Evolutionary conservation across 176 grass and related monocot genomes (phyloP).

Genomic region (Oryza officinalis): DNA sequence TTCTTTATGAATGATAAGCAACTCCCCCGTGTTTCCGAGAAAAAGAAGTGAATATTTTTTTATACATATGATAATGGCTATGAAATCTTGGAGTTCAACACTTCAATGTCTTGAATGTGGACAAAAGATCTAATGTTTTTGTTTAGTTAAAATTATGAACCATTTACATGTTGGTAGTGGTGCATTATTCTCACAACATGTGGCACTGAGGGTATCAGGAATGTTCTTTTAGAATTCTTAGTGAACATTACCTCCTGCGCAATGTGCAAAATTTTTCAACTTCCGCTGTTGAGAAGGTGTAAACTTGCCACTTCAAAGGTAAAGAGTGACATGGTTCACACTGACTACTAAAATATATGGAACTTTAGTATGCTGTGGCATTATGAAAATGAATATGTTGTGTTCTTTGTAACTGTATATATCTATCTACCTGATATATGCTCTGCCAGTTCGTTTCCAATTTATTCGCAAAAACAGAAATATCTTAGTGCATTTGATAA

Average conservation of each 20-base stretch:
- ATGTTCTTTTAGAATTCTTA: background rate
- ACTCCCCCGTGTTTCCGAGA: too few relatives aligned
- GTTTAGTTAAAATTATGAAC: background rate
- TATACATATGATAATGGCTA: background rate
- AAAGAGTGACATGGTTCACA: background rate
- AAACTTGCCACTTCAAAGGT: background rate
- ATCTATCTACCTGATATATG: slow-evolving; percentile 1
- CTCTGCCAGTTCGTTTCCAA: slow-evolving; percentile 1
- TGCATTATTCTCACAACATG: background rate
- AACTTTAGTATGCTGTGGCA: background rate
- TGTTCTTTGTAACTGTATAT: slow-evolving; percentile 2
- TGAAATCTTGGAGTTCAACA: background rate
- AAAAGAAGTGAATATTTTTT: background rate
- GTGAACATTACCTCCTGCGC: background rate
- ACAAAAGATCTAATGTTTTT: background rate
- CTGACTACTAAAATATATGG: background rate
- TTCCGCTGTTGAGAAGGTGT: background rate
- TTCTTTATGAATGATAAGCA: too few relatives aligned
- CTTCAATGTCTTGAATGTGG: background rate
- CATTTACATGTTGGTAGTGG: background rate
- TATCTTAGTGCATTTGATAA: slow-evolving; percentile 17
- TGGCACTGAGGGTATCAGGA: background rate
- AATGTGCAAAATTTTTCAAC: background rate
- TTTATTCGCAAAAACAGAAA: slow-evolving; percentile 27
- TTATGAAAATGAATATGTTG: background rate